Base-by-base conservation (phyloP, 2,329 filamentous ascomycete genomes). In the Graphilbum sp. region DNA sequence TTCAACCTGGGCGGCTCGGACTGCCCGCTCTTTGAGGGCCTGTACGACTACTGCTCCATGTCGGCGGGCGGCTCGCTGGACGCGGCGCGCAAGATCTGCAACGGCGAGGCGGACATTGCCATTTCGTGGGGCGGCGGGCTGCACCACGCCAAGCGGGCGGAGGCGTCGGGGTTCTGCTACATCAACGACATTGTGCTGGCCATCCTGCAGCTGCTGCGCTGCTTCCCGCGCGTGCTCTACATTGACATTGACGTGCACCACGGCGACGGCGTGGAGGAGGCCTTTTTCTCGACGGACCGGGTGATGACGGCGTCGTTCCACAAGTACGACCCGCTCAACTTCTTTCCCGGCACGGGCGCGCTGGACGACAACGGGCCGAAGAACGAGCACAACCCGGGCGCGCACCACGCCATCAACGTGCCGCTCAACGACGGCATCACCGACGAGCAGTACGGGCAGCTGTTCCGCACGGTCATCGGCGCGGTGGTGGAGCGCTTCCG, bases 131-230 rank as follows among this genome's bases (percentile, higher is more conserved):
- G 86, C 16, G 90, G 90, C 27, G 90, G 90, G 11, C 70, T 98
- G 23, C 90, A 98, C 57, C 90, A 98, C 53, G 90, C 90, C 34
- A 95, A 96, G 59, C 90, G 88, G 54, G 75, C 79, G 38, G 86
- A 94, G 59, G 88, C 90, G 0, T 88, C 81, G 13, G 90, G 90
- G 0, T 98, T 98, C 59, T 98, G 90, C 63, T 98, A 98, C 61
- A 86, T 96, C 61, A 98, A 98, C 57, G 90, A 98, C 58, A 96
- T 96, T 50, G 90, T 96, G 41, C 71, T 98, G 34, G 85, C 82
- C 27, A 90, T 95, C 49, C 69, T 96, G 29, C 81, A 95, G 54
- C 71, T 98, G 10, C 66, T 96, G 15, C 78, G 82, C 23, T 72
- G 79, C 51, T 75, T 87, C 49, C 76, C 85, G 15, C 79, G 87